Evolutionary conservation across 495 filamentous ascomycete species (phyloP).

Genomic region (Filosporella fistucella): DNA sequence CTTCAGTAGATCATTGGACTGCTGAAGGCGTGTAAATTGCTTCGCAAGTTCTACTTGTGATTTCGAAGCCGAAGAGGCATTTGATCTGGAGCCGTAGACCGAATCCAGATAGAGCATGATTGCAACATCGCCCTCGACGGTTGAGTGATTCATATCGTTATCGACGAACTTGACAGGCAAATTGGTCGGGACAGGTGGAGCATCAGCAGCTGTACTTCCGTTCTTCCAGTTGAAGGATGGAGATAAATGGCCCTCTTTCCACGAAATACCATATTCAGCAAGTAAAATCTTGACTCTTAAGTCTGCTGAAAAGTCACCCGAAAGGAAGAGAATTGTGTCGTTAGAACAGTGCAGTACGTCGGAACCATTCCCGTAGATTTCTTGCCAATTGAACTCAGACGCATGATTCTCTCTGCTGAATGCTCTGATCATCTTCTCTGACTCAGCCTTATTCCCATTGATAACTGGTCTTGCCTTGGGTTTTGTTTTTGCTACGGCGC

Average conservation of each 20-base stretch:
- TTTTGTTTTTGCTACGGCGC: constrained; percentile 64
- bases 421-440: constrained; percentile 65
- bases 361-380: constrained; percentile 74
- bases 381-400: constrained; percentile 71
- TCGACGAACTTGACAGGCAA: constrained; percentile 49
- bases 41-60: constrained; percentile 31
- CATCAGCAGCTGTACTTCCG: constrained; percentile 24
- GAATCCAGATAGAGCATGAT: constrained; percentile 54
- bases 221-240: constrained; percentile 28
- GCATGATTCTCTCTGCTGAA: constrained; percentile 85
- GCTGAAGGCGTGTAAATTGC: constrained; percentile 32
- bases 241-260: constrained; percentile 41
- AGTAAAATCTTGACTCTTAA: constrained; percentile 52
- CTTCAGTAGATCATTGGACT: constrained; percentile 32
- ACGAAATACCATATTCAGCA: constrained; percentile 54
- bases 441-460: constrained; percentile 61
- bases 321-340: constrained; percentile 47
- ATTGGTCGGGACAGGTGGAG: constrained; percentile 26
- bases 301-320: constrained; percentile 50
- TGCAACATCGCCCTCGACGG: constrained; percentile 38
- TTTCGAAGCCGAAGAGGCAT: too few relatives aligned
- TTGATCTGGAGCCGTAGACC: constrained; percentile 31
- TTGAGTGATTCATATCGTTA: constrained; percentile 41
- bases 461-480: constrained; percentile 55
- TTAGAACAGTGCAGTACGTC: constrained; percentile 74